These are phyloP conservation scores for Solanum sejunctum DNA, from an alignment of 257 asterid genomes.

Conservation along the genomic window DNA sequence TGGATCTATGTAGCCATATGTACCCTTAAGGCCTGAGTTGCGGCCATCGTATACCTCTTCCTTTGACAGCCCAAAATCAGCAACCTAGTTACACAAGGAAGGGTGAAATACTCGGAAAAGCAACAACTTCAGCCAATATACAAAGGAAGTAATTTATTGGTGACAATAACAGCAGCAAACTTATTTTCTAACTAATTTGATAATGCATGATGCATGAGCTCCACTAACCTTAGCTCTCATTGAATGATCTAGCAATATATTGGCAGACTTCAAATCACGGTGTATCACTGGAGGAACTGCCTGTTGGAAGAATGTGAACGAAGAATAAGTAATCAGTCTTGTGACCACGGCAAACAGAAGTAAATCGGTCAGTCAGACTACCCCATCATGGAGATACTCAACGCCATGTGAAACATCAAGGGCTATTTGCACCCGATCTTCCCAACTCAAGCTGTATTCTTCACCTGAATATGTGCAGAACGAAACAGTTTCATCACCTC, in stretches of 20 bases:
- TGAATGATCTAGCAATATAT: constrained; percentile 62
- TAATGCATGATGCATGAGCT: not conserved
- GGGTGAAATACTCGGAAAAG: not conserved
- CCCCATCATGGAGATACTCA: constrained; percentile 98
- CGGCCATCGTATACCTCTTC: constrained; percentile 70
- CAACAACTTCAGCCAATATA: not conserved
- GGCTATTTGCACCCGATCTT: constrained; percentile 80
- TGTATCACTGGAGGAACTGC: constrained; percentile 94
- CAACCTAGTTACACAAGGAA: constrained; percentile 45
- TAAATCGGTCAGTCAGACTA: constrained; percentile 14
- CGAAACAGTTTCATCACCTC: not conserved
- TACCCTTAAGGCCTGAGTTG: constrained; percentile 90
- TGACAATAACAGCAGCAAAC: not conserved
- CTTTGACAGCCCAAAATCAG: constrained; percentile 97
- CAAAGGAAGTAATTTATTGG: not conserved
- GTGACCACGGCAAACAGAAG: not conserved
- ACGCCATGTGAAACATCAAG: constrained; percentile 91
- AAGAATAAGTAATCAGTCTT: not conserved
- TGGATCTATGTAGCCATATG: constrained; percentile 92
- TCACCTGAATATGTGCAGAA: constrained; percentile 33
- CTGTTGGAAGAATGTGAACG: constrained; percentile 29
- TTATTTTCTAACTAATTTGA: not conserved
- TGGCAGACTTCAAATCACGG: constrained; percentile 83
- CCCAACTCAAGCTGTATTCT: constrained; percentile 68
- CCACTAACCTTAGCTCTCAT: constrained; percentile 81